Percentiles rank a stretch among this genome's conserved stretches.
Evolutionary conservation across 257 asterid species (phyloP).

Genomic region (Ehretia macrophylla): DNA sequence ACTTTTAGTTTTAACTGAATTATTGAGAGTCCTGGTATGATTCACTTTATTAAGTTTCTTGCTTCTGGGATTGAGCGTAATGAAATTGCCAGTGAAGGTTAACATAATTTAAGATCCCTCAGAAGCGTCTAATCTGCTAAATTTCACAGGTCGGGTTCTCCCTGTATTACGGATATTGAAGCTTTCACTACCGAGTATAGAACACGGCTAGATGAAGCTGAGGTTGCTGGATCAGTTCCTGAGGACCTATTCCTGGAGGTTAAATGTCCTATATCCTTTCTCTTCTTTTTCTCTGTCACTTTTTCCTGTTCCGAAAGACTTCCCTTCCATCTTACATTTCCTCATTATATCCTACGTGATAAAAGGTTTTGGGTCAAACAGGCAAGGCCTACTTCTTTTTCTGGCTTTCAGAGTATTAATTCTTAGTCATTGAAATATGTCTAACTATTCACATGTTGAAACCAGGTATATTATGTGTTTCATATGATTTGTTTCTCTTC

Average conservation of each 20-base stretch:
- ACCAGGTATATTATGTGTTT: too few relatives aligned
- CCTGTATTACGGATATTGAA: conserved; percentile 71
- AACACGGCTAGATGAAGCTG: conserved; percentile 70
- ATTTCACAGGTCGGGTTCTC: conserved; percentile 79
- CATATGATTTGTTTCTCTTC: too few relatives aligned
- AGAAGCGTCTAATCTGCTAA: background rate
- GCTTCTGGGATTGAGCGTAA: background rate
- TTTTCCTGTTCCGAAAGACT: background rate
- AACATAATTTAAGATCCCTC: background rate
- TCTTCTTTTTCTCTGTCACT: background rate
- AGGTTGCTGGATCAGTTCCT: conserved; percentile 57
- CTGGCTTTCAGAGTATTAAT: too few relatives aligned
- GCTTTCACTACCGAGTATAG: conserved; percentile 61
- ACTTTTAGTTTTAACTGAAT: too few relatives aligned
- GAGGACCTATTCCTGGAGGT: conserved; percentile 68
- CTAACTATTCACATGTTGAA: too few relatives aligned
- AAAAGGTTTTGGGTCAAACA: background rate
- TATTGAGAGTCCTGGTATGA: background rate
- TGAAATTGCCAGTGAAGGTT: background rate
- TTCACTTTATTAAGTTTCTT: background rate
- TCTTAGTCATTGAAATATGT: too few relatives aligned
- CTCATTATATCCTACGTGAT: background rate
- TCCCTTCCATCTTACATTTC: background rate
- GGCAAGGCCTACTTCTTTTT: too few relatives aligned
- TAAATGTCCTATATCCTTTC: conserved; percentile 5